Percentiles rank a stretch among this genome's conserved stretches.
Conservation (phyloP, 163 green algal species). For the Picocystis sp. region DNA sequence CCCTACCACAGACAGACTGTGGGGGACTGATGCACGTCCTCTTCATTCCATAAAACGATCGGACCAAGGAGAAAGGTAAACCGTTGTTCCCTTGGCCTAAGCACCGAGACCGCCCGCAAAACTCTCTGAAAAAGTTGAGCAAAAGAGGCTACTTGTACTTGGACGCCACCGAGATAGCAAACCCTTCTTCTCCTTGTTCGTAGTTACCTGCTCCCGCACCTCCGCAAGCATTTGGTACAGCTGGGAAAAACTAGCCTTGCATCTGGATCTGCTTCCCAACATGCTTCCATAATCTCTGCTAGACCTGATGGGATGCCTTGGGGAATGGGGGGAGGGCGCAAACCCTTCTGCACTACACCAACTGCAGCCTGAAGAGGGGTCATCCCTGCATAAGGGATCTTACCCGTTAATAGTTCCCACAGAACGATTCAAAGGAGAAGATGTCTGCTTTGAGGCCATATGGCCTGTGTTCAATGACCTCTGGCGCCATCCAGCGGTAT, state of each 20-base stretch:
- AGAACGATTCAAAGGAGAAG: constrained; percentile 88
- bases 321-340: constrained; percentile 64
- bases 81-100: too few relatives aligned
- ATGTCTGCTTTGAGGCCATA: constrained; percentile 84
- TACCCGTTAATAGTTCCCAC: constrained; percentile 91
- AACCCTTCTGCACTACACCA: constrained; percentile 85
- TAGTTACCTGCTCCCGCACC: background rate
- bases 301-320: constrained; percentile 17
- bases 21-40: too few relatives aligned
- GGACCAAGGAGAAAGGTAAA: too few relatives aligned
- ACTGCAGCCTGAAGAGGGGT: constrained; percentile 84
- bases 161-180: too few relatives aligned
- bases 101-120: too few relatives aligned
- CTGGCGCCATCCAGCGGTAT: constrained; percentile 88
- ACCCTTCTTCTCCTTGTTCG: background rate
- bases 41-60: too few relatives aligned
- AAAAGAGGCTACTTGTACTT: too few relatives aligned
- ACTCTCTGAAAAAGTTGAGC: too few relatives aligned
- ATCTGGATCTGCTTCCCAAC: constrained; percentile 49
- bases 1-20: too few relatives aligned
- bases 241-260: constrained; percentile 40
- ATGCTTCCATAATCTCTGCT: constrained; percentile 56
- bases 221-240: constrained; percentile 29
- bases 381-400: constrained; percentile 53
- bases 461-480: constrained; percentile 95